These are phyloP conservation scores for Coniochaeta sp. DNA, from an alignment of 2,329 filamentous ascomycete genomes.

Conservation along the genomic window DNA sequence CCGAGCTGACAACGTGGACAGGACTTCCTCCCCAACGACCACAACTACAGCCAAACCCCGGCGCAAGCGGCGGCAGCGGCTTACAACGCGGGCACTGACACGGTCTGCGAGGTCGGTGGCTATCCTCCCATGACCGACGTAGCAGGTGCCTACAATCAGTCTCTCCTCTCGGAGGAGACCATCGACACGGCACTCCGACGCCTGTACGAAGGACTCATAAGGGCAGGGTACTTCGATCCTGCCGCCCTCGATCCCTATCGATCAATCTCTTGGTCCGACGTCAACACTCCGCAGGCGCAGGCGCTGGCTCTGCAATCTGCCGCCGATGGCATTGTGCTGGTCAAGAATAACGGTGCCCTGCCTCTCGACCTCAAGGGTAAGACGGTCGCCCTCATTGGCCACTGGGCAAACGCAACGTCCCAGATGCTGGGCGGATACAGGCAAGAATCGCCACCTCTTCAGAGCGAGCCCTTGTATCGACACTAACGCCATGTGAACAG, in stretches of 20 bases:
- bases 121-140: conserved; percentile 4
- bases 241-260: conserved; percentile 32
- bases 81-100: conserved; percentile 27
- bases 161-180: conserved; percentile 22
- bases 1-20: background rate
- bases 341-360: conserved; percentile 46
- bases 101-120: conserved; percentile 19
- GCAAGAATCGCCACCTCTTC: background rate
- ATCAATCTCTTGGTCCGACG: conserved; percentile 44
- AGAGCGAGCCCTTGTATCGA: background rate
- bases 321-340: conserved; percentile 34
- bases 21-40: conserved; percentile 39
- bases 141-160: conserved; percentile 7
- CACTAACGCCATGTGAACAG: conserved; percentile 10
- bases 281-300: conserved; percentile 45
- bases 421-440: conserved; percentile 51
- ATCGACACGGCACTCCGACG: conserved; percentile 43
- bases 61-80: conserved; percentile 25
- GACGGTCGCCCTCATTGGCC: conserved; percentile 46
- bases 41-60: conserved; percentile 28
- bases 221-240: conserved; percentile 49
- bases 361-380: conserved; percentile 42
- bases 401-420: conserved; percentile 48
- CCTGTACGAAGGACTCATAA: conserved; percentile 46
- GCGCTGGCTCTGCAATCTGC: conserved; percentile 48